Evolutionary conservation across 352 stramenopile species (phyloP).

Genomic region (Nothophytophthora sp.): DNA sequence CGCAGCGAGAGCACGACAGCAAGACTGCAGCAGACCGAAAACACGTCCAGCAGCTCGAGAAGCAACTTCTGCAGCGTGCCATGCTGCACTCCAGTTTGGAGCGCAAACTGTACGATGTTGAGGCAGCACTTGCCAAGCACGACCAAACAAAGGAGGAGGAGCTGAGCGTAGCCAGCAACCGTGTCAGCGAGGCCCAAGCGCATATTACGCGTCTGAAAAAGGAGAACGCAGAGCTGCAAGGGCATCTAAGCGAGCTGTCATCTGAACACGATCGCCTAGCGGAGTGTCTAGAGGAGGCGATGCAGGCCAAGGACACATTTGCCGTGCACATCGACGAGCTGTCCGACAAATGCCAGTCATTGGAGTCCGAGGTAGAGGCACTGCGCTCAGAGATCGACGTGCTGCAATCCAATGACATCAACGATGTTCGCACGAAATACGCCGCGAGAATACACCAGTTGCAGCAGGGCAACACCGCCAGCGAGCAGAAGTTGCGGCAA

Average conservation of each 20-base stretch:
- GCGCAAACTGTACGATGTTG: conserved; percentile 74
- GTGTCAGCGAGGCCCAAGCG: conserved; percentile 27
- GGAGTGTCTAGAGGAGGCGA: conserved; percentile 37
- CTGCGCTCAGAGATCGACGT: conserved; percentile 66
- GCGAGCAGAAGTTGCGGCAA: conserved; percentile 46
- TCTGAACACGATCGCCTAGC: conserved; percentile 36
- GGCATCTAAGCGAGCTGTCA: conserved; percentile 25
- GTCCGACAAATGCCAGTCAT: conserved; percentile 31
- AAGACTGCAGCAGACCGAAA: conserved; percentile 59
- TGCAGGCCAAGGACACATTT: conserved; percentile 52
- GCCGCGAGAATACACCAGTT: conserved; percentile 45
- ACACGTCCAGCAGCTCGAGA: conserved; percentile 73
- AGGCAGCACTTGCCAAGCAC: conserved; percentile 52
- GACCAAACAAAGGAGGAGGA: conserved; percentile 51
- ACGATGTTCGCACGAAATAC: conserved; percentile 47
- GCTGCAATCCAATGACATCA: conserved; percentile 65
- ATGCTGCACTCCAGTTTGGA: conserved; percentile 65
- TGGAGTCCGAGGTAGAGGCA: conserved; percentile 53
- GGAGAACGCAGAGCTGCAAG: conserved; percentile 38
- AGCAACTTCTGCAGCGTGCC: conserved; percentile 68
- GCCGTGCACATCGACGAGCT: conserved; percentile 54
- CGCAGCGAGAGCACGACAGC: conserved; percentile 73
- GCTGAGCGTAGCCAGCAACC: conserved; percentile 31
- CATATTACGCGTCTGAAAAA: conserved; percentile 33
- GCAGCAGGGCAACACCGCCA: conserved; percentile 43